phyloP scores from a whole-genome alignment of 2,329 filamentous ascomycete genomes.

The Colletotrichum endophyticum region DNA sequence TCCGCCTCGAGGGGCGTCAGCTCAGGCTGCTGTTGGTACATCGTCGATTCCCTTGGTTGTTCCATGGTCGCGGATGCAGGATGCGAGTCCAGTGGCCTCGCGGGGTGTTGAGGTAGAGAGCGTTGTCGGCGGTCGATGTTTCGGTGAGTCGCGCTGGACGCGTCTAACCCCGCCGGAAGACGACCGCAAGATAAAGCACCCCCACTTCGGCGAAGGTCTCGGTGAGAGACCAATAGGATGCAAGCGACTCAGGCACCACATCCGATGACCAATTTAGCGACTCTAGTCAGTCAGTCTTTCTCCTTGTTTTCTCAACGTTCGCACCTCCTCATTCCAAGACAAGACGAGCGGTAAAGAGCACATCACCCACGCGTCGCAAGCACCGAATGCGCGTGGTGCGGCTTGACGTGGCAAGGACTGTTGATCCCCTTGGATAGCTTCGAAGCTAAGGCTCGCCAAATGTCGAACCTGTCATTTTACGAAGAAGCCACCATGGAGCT shows the following conservation, averaged over 20 bases:
- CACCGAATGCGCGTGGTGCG: background rate
- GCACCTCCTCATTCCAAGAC: background rate
- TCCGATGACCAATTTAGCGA: background rate
- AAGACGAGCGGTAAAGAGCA: background rate
- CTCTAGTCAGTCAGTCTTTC: background rate
- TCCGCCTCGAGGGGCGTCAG: conserved; percentile 88
- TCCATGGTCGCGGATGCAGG: conserved; percentile 2
- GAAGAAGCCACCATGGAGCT: background rate
- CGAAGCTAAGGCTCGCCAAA: background rate
- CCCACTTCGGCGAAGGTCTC: background rate
- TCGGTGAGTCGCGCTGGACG: conserved; percentile 17
- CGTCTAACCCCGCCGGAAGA: conserved; percentile 10
- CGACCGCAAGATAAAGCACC: background rate
- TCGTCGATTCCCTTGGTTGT: conserved; percentile 12
- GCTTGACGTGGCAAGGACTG: conserved; percentile 16
- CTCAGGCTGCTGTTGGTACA: conserved; percentile 52
- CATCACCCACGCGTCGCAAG: background rate
- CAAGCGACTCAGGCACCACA: background rate
- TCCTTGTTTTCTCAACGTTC: background rate
- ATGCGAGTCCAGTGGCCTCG: background rate
- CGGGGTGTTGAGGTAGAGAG: background rate
- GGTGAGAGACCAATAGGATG: conserved; percentile 1
- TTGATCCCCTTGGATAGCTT: background rate
- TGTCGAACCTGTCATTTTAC: background rate
- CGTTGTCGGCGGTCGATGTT: background rate